Base-by-base conservation (phyloP, 2,329 filamentous ascomycete genomes). In the Penicillium sp. region DNA sequence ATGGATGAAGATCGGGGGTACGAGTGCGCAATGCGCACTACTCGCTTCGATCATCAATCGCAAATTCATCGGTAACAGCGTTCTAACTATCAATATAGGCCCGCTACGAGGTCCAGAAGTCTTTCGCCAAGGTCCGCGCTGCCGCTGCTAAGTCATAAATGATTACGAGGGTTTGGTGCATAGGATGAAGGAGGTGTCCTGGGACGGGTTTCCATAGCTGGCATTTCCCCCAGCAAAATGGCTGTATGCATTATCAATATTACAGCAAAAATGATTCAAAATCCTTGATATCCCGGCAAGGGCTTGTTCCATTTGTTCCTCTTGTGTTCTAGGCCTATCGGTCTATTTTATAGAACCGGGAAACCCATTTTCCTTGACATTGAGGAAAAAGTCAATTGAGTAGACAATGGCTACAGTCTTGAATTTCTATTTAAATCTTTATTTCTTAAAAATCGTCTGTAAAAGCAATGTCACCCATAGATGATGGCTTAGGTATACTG, bases 21-120 rank as follows among this genome's bases (percentile, higher is more conserved):
- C 7, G 18, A 20, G 24, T 27, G 49, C 18, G 42, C 25, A n/a
- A 6, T 24, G 20, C 38, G 40, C 37, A 42, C 37, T 12, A 6
- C 10, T 28, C 24, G 18, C 28, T 27, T 23, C 38, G 38, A 44
- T 41, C 10, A n/a, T 23, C 31, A 27, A 6, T 18, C 37, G 23
- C 38, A 15, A 27, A 27, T 31, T 4, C 8, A 2, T 10, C 9
- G 48, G 15, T n/a, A 10, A 20, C 15, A 24, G 63, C 49, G 50
- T 50, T 40, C 49, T 49, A 47, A 49, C 51, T 38, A 44, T 51
- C 46, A 23, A 47, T 46, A 4, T 65, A 86, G 82, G 81, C 81
- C 76, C 88, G 91, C 75, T 97, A 95, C 80, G 91, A 96, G 83
- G 87, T 95, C 78, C 87, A 87, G 80, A 97, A 96, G 87, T 86